phyloP scores from a whole-genome alignment of 352 stramenopile genomes.

The Phytophthora multivora region DNA sequence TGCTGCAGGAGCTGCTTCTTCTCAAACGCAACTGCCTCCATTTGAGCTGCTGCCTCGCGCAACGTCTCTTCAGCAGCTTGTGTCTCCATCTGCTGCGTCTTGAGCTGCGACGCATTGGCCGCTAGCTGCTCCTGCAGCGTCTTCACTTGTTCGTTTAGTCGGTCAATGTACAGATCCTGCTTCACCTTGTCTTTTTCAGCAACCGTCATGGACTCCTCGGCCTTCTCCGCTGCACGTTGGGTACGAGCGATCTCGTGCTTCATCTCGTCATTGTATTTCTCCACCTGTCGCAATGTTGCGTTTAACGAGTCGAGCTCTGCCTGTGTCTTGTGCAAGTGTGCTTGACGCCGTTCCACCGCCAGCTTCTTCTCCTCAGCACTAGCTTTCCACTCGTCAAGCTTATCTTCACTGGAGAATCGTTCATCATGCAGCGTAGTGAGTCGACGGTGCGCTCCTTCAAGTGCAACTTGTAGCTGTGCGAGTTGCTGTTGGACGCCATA shows the following conservation, averaged over 20 bases:
- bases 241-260: conserved; percentile 94
- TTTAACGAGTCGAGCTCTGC: conserved; percentile 90
- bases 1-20: conserved; percentile 96
- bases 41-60: conserved; percentile 85
- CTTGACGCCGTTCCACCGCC: conserved; percentile 59
- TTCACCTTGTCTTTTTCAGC: conserved; percentile 94
- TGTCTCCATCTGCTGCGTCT: conserved; percentile 87
- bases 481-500: conserved; percentile 96
- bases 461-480: conserved; percentile 88
- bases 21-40: conserved; percentile 94
- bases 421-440: conserved; percentile 68
- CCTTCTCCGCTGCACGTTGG: conserved; percentile 93
- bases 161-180: conserved; percentile 96
- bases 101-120: conserved; percentile 79
- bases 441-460: conserved; percentile 86
- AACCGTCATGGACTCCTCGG: conserved; percentile 91
- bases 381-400: conserved; percentile 74
- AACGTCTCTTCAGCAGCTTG: conserved; percentile 87
- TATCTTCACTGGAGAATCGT: conserved; percentile 72
- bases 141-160: conserved; percentile 91
- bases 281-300: conserved; percentile 85
- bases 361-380: conserved; percentile 66
- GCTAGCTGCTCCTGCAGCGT: conserved; percentile 87
- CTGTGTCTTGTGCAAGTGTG: conserved; percentile 84
- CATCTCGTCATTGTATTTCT: conserved; percentile 95